Base-by-base conservation (phyloP, 1,139 yeast species). In the Saccharomyces uvarum region DNA sequence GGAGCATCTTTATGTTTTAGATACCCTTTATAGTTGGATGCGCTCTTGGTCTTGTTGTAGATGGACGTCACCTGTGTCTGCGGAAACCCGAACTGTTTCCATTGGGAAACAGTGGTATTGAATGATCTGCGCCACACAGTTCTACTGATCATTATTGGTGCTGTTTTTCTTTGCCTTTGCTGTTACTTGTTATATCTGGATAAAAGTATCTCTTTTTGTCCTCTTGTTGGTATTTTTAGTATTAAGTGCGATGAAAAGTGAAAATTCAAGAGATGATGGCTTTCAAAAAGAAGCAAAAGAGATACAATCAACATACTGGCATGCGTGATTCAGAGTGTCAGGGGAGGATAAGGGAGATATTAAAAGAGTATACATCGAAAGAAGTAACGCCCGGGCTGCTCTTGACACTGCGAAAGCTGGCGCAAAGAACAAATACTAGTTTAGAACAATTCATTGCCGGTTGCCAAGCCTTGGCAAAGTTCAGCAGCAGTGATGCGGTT, bases 11-110 rank as follows among this genome's bases (percentile, higher is more conserved):
- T 38, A 4, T 38, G 44, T 50, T 63, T 67, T 52, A 67, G 41
- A 41, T 62, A 67, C 58, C 73, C 73, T 49, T 64, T 64, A 50
- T 64, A 62, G 52, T 68, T 70, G 7, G 69, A 63, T 3, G 70
- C 67, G 47, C 71, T 68, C 14, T 61, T 61, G 24, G 56, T 61
- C 4, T 64, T 56, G 51, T 68, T 68, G 58, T 67, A 69, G 4
- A 68, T 61, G 1, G 70, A 66, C n/a, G 71, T 16, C 26, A 8
- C 44, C 9, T 38, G 44, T 16, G 44, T 38, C 19, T 38, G 21
- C 13, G 44, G 44, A 16, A 38, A 38, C 13, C 44, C 26, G 19
- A 38, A 38, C 6, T 38, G 44, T 13, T 38, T 38, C 44, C 44
- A 19, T 9, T 19, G 21, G 9, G 44, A 38, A 11, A 21, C 44